Evolutionary conservation across 2,329 filamentous ascomycete species (phyloP).

Genomic region (Westerdykella aurantiaca): DNA sequence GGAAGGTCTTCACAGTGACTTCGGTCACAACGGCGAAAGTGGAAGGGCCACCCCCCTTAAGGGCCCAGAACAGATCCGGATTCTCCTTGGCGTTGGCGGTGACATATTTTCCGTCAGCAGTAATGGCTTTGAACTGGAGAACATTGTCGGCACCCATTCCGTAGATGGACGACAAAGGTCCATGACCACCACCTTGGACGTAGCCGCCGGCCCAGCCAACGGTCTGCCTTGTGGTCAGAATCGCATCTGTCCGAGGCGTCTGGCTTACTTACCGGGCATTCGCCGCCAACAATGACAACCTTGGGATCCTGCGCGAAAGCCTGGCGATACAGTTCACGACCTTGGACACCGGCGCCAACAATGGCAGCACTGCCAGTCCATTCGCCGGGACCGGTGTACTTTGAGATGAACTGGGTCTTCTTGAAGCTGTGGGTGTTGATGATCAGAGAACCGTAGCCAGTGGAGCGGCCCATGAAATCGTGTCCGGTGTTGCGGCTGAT

Average conservation of each 20-base stretch:
- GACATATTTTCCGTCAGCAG: conserved; percentile 33
- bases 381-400: conserved; percentile 27
- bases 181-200: conserved; percentile 41
- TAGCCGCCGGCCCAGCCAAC: conserved; percentile 41
- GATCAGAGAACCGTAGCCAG: conserved; percentile 29
- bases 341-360: conserved; percentile 34
- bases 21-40: conserved; percentile 28
- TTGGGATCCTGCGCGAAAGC: conserved; percentile 26
- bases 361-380: conserved; percentile 29
- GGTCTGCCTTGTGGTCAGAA: conserved; percentile 16
- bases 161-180: conserved; percentile 34
- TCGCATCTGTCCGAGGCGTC: background rate
- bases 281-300: conserved; percentile 33
- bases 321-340: conserved; percentile 26
- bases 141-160: conserved; percentile 38
- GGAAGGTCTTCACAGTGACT: conserved; percentile 32
- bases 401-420: conserved; percentile 23
- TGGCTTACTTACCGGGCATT: conserved; percentile 26
- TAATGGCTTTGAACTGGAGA: conserved; percentile 36
- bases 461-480: conserved; percentile 34
- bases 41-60: conserved; percentile 30
- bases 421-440: conserved; percentile 37
- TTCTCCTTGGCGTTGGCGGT: conserved; percentile 31
- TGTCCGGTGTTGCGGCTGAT: conserved; percentile 29
- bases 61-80: conserved; percentile 35